Evolutionary conservation across 1,284 basidiomycete species (phyloP).

Genomic region (Leccinum fuscescens): DNA sequence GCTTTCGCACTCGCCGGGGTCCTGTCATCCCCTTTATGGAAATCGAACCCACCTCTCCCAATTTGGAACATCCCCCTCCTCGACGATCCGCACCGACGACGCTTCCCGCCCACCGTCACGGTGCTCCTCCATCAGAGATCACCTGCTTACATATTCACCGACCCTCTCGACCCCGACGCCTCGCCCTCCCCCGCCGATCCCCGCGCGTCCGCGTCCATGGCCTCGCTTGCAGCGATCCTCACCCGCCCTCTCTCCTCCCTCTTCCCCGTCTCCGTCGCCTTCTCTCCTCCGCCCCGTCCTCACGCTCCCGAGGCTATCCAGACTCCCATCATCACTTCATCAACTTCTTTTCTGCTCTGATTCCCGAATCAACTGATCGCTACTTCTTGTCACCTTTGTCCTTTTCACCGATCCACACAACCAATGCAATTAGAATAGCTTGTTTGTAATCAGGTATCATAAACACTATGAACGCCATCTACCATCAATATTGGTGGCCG

Average conservation of each 20-base stretch:
- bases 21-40: slow-evolving; percentile 23
- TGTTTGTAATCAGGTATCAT: slow-evolving; percentile 31
- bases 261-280: slow-evolving; percentile 28
- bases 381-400: slow-evolving; percentile 6
- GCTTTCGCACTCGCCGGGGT: slow-evolving; percentile 32
- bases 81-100: slow-evolving; percentile 35
- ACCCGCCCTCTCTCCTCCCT: slow-evolving; percentile 1
- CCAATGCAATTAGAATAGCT: slow-evolving; percentile 31
- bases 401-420: slow-evolving; percentile 1
- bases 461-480: slow-evolving; percentile 24
- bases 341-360: slow-evolving; percentile 27
- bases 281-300: not conserved
- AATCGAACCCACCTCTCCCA: slow-evolving; percentile 20
- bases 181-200: slow-evolving; percentile 22
- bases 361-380: slow-evolving; percentile 17
- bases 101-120: slow-evolving; percentile 14
- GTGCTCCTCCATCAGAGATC: slow-evolving; percentile 10
- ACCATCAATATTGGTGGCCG: slow-evolving; percentile 17
- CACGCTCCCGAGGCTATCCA: slow-evolving; percentile 18
- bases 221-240: slow-evolving; percentile 11
- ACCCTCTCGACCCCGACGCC: slow-evolving; percentile 23
- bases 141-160: slow-evolving; percentile 28
- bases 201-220: slow-evolving; percentile 4
- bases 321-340: slow-evolving; percentile 11
- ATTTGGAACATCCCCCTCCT: slow-evolving; percentile 17